Base-by-base conservation (phyloP, 2,329 filamentous ascomycete genomes). In the Lecanicillium sp. region DNA sequence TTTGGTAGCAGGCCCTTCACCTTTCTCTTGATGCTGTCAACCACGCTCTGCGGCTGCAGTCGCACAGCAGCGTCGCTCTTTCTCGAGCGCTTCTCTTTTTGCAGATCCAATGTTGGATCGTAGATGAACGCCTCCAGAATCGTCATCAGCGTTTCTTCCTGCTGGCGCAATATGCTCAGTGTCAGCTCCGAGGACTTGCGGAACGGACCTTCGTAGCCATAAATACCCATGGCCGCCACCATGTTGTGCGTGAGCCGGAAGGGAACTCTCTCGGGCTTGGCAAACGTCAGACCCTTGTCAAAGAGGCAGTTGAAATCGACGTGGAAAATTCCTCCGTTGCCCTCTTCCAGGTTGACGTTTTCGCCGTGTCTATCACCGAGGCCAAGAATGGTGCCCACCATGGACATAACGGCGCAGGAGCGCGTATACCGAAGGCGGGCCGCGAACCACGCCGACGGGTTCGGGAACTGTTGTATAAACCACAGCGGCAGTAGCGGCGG, bases 251-350 rank as follows among this genome's bases (percentile, higher is more conserved):
- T 98, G 35, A 98, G 76, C 14, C 94, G 86, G 74, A 98, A 99
- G 2, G 93, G 94, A 1, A 98, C 93, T 24, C 86, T 76, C 67
- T 99, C 93, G 0, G 93, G 91, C 65, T 94, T 95, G 53, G 90
- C 85, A 62, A 98, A 97, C 0, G 90, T 96, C 33, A 91, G 78
- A 2, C 93, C 93, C 62, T 98, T 98, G 72, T 98, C 94, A 64
- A 99, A 99, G 4, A 98, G 81, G 66, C 94, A 98, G 69, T 98
- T 98, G 76, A 99, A 98, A 68, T 98, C 93, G 38, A 99, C 94
- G 67, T 99, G 93, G 67, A 98, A 87, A 2, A 95, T 83, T 44
- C 91, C 91, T 37, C 94, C 93, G 55, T 90, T 94, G 49, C 87
- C 86, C 69, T 97, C 89, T 65, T 97, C 90, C 26, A 98, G 82